A percentile compares a stretch with the other conserved stretches of the same genome.
phyloP scores from a whole-genome alignment of 2,329 filamentous ascomycete genomes.

The Davidsoniella australis region DNA sequence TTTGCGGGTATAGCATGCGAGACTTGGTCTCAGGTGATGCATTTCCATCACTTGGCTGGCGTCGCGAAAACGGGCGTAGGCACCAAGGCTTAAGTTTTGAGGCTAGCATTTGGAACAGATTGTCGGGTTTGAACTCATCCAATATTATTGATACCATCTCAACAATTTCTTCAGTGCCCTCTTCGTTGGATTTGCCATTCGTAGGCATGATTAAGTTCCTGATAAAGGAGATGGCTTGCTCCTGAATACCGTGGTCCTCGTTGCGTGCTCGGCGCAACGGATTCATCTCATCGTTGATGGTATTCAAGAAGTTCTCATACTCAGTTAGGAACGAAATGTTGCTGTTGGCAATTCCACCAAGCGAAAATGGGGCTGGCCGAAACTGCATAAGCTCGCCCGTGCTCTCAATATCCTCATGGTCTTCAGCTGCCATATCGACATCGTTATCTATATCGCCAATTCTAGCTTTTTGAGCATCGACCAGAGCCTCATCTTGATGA shows the following conservation, averaged over 20 bases:
- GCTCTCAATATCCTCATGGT: slow-evolving; percentile 40
- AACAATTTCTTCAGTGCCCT: slow-evolving; percentile 36
- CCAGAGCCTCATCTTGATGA: slow-evolving; percentile 27
- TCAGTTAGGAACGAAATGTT: slow-evolving; percentile 1
- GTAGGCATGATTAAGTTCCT: slow-evolving; percentile 53
- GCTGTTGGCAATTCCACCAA: slow-evolving; percentile 4
- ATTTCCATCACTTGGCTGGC: slow-evolving; percentile 16
- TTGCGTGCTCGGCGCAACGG: slow-evolving; percentile 42
- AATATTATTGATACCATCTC: slow-evolving; percentile 80
- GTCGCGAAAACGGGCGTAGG: slow-evolving; percentile 34
- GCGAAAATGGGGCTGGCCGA: slow-evolving; percentile 1
- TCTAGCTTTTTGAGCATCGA: slow-evolving; percentile 14
- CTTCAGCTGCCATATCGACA: slow-evolving; percentile 35
- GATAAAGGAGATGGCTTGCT: slow-evolving; percentile 78
- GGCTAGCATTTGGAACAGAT: slow-evolving; percentile 65
- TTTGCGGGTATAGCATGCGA: slow-evolving; percentile 37
- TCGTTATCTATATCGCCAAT: slow-evolving; percentile 16
- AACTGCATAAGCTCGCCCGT: slow-evolving; percentile 7
- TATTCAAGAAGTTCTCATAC: slow-evolving; percentile 1
- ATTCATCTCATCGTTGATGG: slow-evolving; percentile 3
- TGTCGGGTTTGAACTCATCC: slow-evolving; percentile 53
- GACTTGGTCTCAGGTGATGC: slow-evolving; percentile 21
- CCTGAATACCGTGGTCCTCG: slow-evolving; percentile 73
- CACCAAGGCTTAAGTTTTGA: slow-evolving; percentile 54
- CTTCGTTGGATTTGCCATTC: background rate